Evolutionary conservation across 164 flowering plant species (phyloP).

Genomic region (Berberis thunbergii): DNA sequence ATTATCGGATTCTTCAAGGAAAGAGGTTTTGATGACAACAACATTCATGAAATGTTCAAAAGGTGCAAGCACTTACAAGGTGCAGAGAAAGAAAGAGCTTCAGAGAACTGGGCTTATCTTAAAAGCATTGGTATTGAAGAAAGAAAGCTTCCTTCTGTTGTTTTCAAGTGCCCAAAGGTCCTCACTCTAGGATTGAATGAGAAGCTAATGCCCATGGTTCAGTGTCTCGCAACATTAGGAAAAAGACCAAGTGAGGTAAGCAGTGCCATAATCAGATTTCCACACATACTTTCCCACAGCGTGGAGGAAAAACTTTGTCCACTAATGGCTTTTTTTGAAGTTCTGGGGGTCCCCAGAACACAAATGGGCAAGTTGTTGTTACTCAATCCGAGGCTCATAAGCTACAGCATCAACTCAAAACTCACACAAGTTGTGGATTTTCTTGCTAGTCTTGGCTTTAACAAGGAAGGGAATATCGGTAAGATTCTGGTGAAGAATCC

Average conservation of each 20-base stretch:
- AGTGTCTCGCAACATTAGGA: constrained; percentile 64
- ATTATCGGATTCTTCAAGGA: constrained; percentile 76
- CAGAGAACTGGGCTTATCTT: constrained; percentile 79
- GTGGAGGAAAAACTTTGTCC: constrained; percentile 95
- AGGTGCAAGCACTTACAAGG: constrained; percentile 72
- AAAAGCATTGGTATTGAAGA: constrained; percentile 70
- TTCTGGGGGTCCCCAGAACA: constrained; percentile 65
- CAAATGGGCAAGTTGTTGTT: constrained; percentile 73
- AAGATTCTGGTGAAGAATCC: constrained; percentile 70
- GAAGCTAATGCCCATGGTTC: constrained; percentile 79
- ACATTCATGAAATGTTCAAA: constrained; percentile 52
- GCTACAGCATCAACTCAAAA: constrained; percentile 85
- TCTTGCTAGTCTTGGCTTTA: constrained; percentile 50
- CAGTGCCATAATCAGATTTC: constrained; percentile 65
- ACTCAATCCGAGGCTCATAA: constrained; percentile 83
- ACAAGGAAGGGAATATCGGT: constrained; percentile 67
- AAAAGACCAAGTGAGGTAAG: constrained; percentile 69
- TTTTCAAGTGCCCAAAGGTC: constrained; percentile 80
- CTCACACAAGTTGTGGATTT: constrained; percentile 59
- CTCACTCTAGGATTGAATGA: constrained; percentile 60
- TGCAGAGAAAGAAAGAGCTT: constrained; percentile 43
- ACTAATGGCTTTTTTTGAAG: constrained; percentile 78
- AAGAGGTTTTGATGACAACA: constrained; percentile 67
- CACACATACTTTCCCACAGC: constrained; percentile 75
- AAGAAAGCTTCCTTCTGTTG: constrained; percentile 69